phyloP scores from a whole-genome alignment of 257 asterid species.

The Primulina tabacum region DNA sequence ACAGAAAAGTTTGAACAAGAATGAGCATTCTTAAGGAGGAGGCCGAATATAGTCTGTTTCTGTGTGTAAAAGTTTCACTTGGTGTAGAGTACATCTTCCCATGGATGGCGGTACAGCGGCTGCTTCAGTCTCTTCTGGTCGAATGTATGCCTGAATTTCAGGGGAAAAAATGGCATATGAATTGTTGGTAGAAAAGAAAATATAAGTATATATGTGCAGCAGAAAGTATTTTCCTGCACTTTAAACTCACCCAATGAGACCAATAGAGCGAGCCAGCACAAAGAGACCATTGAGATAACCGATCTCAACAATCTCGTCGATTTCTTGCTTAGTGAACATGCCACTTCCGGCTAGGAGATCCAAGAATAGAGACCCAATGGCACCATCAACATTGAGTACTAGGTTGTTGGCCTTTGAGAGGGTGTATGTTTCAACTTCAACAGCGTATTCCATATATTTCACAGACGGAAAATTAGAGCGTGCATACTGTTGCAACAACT shows the following conservation, averaged over 20 bases:
- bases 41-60: conserved; percentile 12
- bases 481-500: conserved; percentile 72
- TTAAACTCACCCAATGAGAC: conserved; percentile 90
- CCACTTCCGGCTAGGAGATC: conserved; percentile 99
- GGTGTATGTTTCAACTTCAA: conserved; percentile 90
- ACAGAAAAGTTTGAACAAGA: conserved; percentile 26
- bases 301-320: conserved; percentile 84
- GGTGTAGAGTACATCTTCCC: conserved; percentile 99
- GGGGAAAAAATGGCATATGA: background rate
- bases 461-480: conserved; percentile 91
- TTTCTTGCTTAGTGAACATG: conserved; percentile 92
- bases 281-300: conserved; percentile 97
- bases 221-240: background rate
- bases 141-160: conserved; percentile 76
- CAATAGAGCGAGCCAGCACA: conserved; percentile 97
- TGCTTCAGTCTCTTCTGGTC: conserved; percentile 99
- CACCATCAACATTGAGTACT: conserved; percentile 96
- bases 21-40: background rate
- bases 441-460: conserved; percentile 99
- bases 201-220: background rate
- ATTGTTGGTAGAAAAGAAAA: background rate
- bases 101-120: conserved; percentile 98
- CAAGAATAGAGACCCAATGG: conserved; percentile 95
- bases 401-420: conserved; percentile 94
- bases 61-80: conserved; percentile 44